Conservation (phyloP, 345 rosid genomes). For the Eucalyptus curtisii region DNA sequence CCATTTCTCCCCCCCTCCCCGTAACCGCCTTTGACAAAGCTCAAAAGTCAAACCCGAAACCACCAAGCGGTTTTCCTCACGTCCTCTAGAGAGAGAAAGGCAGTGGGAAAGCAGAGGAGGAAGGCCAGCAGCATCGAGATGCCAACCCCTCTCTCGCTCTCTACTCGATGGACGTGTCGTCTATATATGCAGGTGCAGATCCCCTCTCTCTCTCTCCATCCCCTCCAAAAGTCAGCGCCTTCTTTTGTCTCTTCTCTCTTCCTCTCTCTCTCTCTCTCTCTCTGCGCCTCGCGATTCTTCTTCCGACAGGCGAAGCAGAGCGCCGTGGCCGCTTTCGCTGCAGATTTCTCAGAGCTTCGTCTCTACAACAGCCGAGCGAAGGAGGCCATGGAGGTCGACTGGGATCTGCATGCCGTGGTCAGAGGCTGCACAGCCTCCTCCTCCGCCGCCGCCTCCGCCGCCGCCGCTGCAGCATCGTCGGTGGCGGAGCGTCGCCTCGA, state of each 20-base stretch:
- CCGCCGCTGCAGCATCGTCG: background rate
- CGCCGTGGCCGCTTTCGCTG: background rate
- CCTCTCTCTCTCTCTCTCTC: background rate
- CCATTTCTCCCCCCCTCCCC: background rate
- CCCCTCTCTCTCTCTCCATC: background rate
- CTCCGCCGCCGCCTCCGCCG: background rate
- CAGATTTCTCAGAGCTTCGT: background rate
- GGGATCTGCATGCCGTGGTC: conserved; percentile 95
- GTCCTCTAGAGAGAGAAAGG: background rate
- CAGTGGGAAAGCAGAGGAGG: background rate
- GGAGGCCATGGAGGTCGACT: conserved; percentile 57
- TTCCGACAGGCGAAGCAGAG: background rate
- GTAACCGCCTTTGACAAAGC: background rate
- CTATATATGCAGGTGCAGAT: background rate
- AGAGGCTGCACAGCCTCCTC: conserved; percentile 45
- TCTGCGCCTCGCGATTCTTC: background rate
- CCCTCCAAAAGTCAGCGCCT: background rate
- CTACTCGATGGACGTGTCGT: background rate
- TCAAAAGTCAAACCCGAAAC: background rate
- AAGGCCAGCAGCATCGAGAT: background rate
- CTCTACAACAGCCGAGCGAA: background rate
- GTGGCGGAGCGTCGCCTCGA: background rate
- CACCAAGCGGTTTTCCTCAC: background rate
- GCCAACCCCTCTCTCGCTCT: background rate
- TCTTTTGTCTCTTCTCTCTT: background rate